Conservation (phyloP, 1,284 basidiomycete species). For the Sporisorium exsertum region DNA sequence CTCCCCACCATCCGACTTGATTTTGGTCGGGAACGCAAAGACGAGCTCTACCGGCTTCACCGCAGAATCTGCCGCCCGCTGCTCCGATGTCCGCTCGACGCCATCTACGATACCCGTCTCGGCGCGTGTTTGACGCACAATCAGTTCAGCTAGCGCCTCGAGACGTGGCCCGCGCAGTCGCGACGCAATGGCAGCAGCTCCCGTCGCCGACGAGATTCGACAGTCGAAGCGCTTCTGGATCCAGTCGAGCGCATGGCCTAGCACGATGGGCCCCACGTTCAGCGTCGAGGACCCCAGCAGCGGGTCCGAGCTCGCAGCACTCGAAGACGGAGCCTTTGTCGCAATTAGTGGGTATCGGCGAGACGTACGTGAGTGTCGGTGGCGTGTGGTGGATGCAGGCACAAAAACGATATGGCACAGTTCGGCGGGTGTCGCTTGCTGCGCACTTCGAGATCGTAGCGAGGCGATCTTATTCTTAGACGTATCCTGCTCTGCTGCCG, state of each 20-base stretch:
- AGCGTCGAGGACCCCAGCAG: conserved; percentile 10
- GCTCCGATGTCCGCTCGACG: conserved; percentile 19
- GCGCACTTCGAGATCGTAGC: conserved; percentile 12
- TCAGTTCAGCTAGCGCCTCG: conserved; percentile 40
- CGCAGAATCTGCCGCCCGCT: conserved; percentile 10
- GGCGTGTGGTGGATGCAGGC: conserved; percentile 20
- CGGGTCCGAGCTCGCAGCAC: conserved; percentile 13
- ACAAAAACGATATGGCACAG: conserved; percentile 49
- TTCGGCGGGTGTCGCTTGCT: conserved; percentile 39
- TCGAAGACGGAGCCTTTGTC: conserved; percentile 39
- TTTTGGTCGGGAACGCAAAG: conserved; percentile 31
- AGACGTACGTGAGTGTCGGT: conserved; percentile 21
- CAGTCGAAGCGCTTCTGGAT: conserved; percentile 54
- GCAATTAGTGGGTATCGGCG: conserved; percentile 42
- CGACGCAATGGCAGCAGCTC: conserved; percentile 30
- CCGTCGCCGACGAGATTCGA: conserved; percentile 33
- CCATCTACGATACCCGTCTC: conserved; percentile 23
- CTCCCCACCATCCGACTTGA: not conserved
- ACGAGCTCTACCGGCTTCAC: conserved; percentile 49
- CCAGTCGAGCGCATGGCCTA: conserved; percentile 49
- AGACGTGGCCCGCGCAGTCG: conserved; percentile 25
- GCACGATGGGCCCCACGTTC: conserved; percentile 35
- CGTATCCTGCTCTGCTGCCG: conserved; percentile 23
- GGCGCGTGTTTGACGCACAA: conserved; percentile 36
- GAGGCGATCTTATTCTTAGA: conserved; percentile 17